A percentile compares a stretch with the other conserved stretches of the same genome.
These are phyloP conservation scores for Aureobasidium pullulans DNA, from an alignment of 2,329 filamentous ascomycete species.

Conservation along the genomic window DNA sequence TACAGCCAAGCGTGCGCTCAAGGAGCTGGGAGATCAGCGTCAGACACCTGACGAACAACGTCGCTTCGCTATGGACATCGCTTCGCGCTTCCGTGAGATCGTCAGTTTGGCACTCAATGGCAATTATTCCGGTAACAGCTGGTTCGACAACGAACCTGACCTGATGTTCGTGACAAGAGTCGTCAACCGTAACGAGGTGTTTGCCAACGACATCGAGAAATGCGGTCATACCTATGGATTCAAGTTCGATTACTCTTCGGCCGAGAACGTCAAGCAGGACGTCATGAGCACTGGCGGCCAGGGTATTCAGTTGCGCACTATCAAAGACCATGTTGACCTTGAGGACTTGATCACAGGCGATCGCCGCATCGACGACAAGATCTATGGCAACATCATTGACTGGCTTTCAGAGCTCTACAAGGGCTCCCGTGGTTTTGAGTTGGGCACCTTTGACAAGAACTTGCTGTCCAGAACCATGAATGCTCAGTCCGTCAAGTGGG, in stretches of 20 bases:
- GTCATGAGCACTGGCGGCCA: neutral
- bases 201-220: neutral
- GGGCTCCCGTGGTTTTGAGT: slow-evolving; percentile 45
- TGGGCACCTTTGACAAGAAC: slow-evolving; percentile 41
- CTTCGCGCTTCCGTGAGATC: slow-evolving; percentile 26
- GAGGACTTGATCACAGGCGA: slow-evolving; percentile 5
- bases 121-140: slow-evolving; percentile 29
- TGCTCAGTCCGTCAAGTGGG: slow-evolving; percentile 50
- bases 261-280: neutral
- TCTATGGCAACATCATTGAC: slow-evolving; percentile 32
- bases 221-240: neutral
- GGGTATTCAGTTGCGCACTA: neutral
- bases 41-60: slow-evolving; percentile 42
- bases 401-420: slow-evolving; percentile 40
- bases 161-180: slow-evolving; percentile 18
- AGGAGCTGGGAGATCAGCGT: slow-evolving; percentile 44
- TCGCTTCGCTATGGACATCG: slow-evolving; percentile 39
- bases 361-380: neutral
- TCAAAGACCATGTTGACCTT: neutral
- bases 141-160: slow-evolving; percentile 27
- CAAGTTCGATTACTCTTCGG: neutral
- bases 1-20: slow-evolving; percentile 28
- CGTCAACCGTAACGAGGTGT: slow-evolving; percentile 1
- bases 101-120: slow-evolving; percentile 27
- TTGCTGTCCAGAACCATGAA: slow-evolving; percentile 44